phyloP scores from a whole-genome alignment of 768 basidiomycete genomes.

The Cubamyces sp. region DNA sequence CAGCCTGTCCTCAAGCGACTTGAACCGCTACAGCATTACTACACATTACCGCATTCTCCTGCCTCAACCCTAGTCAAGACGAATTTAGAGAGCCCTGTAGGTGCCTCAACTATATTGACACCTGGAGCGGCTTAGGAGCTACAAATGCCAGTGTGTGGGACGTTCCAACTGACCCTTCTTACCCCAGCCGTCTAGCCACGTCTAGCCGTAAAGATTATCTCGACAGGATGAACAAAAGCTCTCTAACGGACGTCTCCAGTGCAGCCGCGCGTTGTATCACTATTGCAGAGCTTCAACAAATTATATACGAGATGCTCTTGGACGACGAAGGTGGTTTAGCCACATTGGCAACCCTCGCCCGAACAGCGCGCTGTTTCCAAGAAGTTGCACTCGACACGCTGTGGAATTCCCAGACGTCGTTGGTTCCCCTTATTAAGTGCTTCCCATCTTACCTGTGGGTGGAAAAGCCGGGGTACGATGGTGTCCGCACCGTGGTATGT shows the following conservation, averaged over 20 bases:
- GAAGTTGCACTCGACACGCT: constrained; percentile 22
- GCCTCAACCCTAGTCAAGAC: too few species aligned
- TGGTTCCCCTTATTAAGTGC: constrained; percentile 12
- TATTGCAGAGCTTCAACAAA: constrained; percentile 17
- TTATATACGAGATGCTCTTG: constrained; percentile 8
- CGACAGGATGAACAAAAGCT: too few species aligned
- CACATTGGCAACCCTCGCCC: constrained; percentile 9
- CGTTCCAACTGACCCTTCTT: too few species aligned
- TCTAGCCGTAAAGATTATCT: too few species aligned
- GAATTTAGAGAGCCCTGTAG: too few species aligned
- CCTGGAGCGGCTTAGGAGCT: too few species aligned
- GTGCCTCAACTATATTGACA: too few species aligned
- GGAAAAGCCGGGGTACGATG: constrained; percentile 1
- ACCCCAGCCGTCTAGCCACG: too few species aligned
- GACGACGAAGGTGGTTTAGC: not conserved
- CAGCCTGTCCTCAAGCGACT: too few species aligned
- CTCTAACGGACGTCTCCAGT: not conserved
- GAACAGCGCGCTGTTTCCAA: constrained; percentile 14
- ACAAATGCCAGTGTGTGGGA: too few species aligned
- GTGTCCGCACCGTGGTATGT: constrained; percentile 3
- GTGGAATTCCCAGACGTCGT: constrained; percentile 12
- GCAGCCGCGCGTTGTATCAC: constrained; percentile 7
- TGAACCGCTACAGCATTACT: too few species aligned
- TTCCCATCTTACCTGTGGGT: constrained; percentile 7
- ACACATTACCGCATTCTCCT: too few species aligned